Evolutionary conservation across 2,329 filamentous ascomycete species (phyloP).

Genomic region (Coniosporium tulheliwenetii): DNA sequence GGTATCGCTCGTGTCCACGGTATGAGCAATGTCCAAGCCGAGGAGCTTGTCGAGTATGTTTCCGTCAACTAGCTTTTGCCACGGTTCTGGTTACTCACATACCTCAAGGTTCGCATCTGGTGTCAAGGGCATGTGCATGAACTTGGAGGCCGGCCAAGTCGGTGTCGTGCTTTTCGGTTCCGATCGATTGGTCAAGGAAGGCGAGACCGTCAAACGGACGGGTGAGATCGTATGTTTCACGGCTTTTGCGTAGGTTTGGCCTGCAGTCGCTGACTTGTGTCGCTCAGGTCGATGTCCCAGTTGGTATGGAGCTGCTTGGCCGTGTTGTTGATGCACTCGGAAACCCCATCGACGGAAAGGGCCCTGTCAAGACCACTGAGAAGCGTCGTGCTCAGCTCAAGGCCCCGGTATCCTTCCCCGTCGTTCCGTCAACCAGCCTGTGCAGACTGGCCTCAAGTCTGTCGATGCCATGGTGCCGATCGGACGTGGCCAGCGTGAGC

Average conservation of each 20-base stretch:
- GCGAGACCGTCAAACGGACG: constrained; percentile 98
- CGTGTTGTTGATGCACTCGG: constrained; percentile 98
- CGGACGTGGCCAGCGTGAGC: constrained; percentile 98
- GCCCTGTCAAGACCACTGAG: constrained; percentile 82
- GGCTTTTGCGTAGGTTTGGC: background rate
- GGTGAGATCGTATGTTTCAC: constrained; percentile 77
- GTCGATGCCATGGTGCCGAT: constrained; percentile 99
- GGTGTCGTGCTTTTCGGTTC: constrained; percentile 99
- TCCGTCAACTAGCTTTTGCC: constrained; percentile 3
- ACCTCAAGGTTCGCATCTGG: constrained; percentile 79
- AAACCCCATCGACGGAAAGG: constrained; percentile 99
- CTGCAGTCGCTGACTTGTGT: constrained; percentile 8
- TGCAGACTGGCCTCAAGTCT: constrained; percentile 98
- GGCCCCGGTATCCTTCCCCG: constrained; percentile 95
- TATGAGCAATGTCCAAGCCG: constrained; percentile 99
- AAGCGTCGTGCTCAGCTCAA: constrained; percentile 96
- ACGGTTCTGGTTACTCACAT: background rate
- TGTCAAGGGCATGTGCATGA: constrained; percentile 99
- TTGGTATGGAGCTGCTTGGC: constrained; percentile 82
- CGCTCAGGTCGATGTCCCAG: constrained; percentile 79
- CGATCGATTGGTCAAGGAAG: constrained; percentile 98
- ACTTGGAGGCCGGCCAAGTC: constrained; percentile 99
- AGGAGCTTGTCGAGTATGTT: constrained; percentile 98
- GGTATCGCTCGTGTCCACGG: constrained; percentile 99
- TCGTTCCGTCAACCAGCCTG: constrained; percentile 92